These are phyloP conservation scores for Apiotrichum sp. DNA, from an alignment of 1,284 basidiomycete genomes.

Conservation along the genomic window DNA sequence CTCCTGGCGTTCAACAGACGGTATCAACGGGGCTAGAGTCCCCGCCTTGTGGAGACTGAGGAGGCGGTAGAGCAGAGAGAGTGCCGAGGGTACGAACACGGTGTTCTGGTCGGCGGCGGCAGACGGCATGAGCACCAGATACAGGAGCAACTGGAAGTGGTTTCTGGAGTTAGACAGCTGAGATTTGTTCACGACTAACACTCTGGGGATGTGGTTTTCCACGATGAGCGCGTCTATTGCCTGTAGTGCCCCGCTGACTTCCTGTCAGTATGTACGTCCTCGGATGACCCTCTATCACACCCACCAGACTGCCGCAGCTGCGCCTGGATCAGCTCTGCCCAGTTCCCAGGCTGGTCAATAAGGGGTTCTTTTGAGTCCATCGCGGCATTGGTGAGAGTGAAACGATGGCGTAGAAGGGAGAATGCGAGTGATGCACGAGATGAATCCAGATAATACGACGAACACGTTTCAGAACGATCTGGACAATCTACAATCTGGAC, in stretches of 20 bases:
- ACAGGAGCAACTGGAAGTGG: conserved; percentile 31
- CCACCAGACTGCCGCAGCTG: no score
- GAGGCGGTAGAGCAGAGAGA: conserved; percentile 19
- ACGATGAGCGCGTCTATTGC: conserved; percentile 11
- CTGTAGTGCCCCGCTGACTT: neutral
- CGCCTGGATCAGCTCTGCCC: no score
- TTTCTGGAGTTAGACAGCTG: conserved; percentile 15
- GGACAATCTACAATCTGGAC: neutral
- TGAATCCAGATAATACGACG: neutral
- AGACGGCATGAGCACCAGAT: conserved; percentile 16
- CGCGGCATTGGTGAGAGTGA: neutral
- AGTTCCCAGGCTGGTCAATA: neutral
- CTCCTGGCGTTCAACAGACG: neutral
- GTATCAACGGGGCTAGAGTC: conserved; percentile 4
- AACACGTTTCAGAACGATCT: neutral
- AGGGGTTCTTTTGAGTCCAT: neutral
- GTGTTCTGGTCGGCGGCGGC: neutral
- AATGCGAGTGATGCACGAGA: neutral
- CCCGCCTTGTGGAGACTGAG: conserved; percentile 14
- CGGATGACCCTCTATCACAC: no score
- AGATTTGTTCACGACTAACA: neutral
- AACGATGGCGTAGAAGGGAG: neutral
- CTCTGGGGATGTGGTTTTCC: neutral
- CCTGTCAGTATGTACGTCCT: neutral
- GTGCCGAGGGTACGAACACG: conserved; percentile 4